These are phyloP conservation scores for Umbilicus rupestris DNA, from an alignment of 164 flowering plant species.

Conservation along the genomic window DNA sequence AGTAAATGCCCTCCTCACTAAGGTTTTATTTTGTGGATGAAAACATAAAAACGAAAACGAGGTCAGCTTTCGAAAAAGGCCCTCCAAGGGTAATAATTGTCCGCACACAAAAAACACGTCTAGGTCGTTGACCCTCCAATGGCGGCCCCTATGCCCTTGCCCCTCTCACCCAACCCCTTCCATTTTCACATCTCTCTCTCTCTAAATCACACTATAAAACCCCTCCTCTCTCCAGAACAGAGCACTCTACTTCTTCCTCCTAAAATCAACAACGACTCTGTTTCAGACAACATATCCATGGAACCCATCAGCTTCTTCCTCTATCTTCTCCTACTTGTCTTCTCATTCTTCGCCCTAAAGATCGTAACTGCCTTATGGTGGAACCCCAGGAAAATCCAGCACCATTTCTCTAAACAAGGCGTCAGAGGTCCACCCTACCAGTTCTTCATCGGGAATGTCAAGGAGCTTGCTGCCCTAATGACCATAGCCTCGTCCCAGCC, in stretches of 20 bases:
- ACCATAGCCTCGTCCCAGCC: slow-evolving; percentile 69
- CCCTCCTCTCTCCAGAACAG: slow-evolving; percentile 7
- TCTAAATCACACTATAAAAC: slow-evolving; percentile 6
- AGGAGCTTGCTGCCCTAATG: slow-evolving; percentile 70
- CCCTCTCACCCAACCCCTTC: slow-evolving; percentile 4
- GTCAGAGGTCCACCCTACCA: slow-evolving; percentile 86
- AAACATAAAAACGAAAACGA: not conserved
- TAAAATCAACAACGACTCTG: not conserved
- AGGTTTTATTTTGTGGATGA: no score
- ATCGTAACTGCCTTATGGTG: slow-evolving; percentile 54
- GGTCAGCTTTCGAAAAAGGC: not conserved
- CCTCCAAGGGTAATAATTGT: slow-evolving; percentile 22
- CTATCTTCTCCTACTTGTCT: not conserved
- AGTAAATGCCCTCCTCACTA: no score
- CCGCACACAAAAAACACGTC: slow-evolving; percentile 15
- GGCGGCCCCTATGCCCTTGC: slow-evolving; percentile 70
- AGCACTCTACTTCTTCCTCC: not conserved
- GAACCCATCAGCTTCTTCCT: not conserved
- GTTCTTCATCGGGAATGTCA: slow-evolving; percentile 85
- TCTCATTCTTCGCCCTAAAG: slow-evolving; percentile 23
- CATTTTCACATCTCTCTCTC: not conserved
- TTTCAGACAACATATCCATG: not conserved
- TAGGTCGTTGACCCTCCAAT: slow-evolving; percentile 52
- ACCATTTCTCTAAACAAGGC: slow-evolving; percentile 85
- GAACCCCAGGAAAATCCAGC: slow-evolving; percentile 69